phyloP scores from a whole-genome alignment of 306 rosid species.

The Sphenostylis stenocarpa region DNA sequence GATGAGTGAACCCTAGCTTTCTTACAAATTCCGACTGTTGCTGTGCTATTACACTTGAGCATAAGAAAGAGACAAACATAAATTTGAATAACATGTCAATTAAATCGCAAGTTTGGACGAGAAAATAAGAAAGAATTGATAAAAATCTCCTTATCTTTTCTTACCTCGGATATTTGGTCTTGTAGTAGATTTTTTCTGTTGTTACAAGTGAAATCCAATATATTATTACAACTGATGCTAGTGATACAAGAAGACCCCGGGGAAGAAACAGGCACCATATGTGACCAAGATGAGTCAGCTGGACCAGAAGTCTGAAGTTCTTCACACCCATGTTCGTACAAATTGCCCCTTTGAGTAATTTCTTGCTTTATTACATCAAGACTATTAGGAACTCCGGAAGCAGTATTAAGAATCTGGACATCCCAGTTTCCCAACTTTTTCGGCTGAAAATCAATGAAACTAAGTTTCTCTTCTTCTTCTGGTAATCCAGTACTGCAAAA shows the following conservation, averaged over 20 bases:
- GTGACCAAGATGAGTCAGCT: conserved; percentile 46
- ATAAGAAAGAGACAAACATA: neutral
- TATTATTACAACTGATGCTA: conserved; percentile 42
- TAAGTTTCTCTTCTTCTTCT: conserved; percentile 57
- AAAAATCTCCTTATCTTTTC: neutral
- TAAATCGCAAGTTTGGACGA: neutral
- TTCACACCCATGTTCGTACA: conserved; percentile 43
- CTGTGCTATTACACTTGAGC: conserved; percentile 53
- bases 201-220: conserved; percentile 65
- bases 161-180: conserved; percentile 63
- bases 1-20: conserved; percentile 76
- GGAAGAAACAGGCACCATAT: conserved; percentile 60
- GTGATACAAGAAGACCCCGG: conserved; percentile 58
- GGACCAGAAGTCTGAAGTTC: conserved; percentile 40
- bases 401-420: conserved; percentile 41
- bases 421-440: conserved; percentile 59
- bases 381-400: conserved; percentile 28
- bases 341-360: conserved; percentile 43
- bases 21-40: conserved; percentile 54
- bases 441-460: conserved; percentile 43
- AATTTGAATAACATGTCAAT: neutral
- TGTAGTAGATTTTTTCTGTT: conserved; percentile 44
- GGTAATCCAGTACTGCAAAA: conserved; percentile 61
- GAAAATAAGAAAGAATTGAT: neutral
- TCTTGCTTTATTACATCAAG: conserved; percentile 63